Evolutionary conservation across 2,329 filamentous ascomycete species (phyloP).

Genomic region (Aspergillus tamarii): DNA sequence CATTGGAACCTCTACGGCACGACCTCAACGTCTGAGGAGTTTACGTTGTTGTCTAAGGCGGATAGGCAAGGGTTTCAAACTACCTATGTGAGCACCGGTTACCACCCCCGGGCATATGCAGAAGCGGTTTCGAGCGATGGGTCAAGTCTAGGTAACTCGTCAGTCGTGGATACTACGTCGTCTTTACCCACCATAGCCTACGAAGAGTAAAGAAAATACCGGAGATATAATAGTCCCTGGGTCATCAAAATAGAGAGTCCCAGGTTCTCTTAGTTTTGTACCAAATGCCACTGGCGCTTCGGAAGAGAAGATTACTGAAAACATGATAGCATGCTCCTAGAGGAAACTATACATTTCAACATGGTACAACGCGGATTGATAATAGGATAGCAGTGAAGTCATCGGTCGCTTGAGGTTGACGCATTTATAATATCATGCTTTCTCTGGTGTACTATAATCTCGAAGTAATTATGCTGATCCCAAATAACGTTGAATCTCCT

Average conservation of each 20-base stretch:
- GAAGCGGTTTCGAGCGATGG: constrained; percentile 33
- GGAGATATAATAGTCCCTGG: neutral
- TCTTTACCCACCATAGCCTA: neutral
- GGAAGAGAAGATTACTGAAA: no score
- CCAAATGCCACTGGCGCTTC: no score
- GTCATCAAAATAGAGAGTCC: neutral
- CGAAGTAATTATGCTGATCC: no score
- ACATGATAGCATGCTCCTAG: no score
- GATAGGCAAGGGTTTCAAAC: constrained; percentile 46
- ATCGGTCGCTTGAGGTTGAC: no score
- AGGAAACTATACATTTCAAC: no score
- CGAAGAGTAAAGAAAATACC: accelerated
- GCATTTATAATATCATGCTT: no score
- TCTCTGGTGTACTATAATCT: no score
- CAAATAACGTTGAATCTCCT: neutral
- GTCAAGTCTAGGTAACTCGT: neutral
- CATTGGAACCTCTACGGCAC: constrained; percentile 41
- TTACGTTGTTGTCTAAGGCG: constrained; percentile 30
- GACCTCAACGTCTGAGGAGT: constrained; percentile 34
- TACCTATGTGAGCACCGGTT: constrained; percentile 32
- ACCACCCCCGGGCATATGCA: constrained; percentile 36
- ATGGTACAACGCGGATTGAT: no score
- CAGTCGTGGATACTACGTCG: neutral
- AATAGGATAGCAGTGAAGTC: no score
- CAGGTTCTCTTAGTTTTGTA: accelerated